phyloP scores from a whole-genome alignment of 805 yeast species.

The Clavispora vitiphila region DNA sequence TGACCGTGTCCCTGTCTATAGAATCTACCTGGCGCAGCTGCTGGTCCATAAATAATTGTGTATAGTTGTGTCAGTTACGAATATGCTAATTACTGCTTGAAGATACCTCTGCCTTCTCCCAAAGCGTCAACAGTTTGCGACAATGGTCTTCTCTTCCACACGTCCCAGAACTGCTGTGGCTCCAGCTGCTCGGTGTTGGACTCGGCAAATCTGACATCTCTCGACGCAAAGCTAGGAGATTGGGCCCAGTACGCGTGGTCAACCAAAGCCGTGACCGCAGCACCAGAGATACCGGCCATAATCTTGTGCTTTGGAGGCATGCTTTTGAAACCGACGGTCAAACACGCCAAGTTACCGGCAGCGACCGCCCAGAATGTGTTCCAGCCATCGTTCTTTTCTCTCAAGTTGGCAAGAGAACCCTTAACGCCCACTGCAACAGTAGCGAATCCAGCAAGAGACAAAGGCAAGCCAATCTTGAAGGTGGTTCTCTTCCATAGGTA shows the following conservation, averaged over 20 bases:
- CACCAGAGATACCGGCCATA: constrained; percentile 37
- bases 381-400: constrained; percentile 59
- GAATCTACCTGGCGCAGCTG: not conserved
- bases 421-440: constrained; percentile 48
- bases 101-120: constrained; percentile 63
- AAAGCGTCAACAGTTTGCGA: constrained; percentile 72
- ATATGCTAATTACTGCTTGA: constrained; percentile 25
- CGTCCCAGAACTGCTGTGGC: constrained; percentile 65
- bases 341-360: constrained; percentile 41
- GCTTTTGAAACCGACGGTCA: constrained; percentile 39
- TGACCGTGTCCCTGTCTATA: not conserved
- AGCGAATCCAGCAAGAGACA: constrained; percentile 39
- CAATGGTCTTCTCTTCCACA: constrained; percentile 73
- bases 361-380: constrained; percentile 64
- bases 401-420: constrained; percentile 50
- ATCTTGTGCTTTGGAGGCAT: constrained; percentile 40
- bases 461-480: constrained; percentile 36
- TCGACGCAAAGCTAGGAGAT: constrained; percentile 34
- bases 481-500: constrained; percentile 41
- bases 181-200: constrained; percentile 34
- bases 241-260: constrained; percentile 41
- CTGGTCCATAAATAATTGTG: not conserved
- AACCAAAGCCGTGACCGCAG: constrained; percentile 30
- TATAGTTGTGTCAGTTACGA: constrained; percentile 1
- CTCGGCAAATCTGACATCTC: constrained; percentile 32